Conservation (phyloP, 805 yeast genomes). For the Komagataella pseudopastoris region DNA sequence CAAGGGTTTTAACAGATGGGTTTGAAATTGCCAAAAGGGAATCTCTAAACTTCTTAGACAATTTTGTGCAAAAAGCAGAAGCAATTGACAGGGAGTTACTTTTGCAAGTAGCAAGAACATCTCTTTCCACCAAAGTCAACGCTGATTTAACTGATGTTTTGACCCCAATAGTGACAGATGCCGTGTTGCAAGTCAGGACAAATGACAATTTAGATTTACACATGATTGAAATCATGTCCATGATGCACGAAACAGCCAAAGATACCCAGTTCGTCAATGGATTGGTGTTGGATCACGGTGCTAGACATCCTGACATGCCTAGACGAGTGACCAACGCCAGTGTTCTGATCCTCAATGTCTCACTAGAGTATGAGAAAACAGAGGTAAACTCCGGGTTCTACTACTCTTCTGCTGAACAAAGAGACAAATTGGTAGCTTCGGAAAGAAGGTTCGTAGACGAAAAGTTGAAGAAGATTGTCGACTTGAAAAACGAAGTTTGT, state of each 20-base stretch:
- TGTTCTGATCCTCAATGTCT: conserved; percentile 81
- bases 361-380: conserved; percentile 92
- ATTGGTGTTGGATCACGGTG: conserved; percentile 93
- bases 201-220: conserved; percentile 63
- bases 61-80: conserved; percentile 39
- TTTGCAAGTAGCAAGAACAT: conserved; percentile 83
- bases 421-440: conserved; percentile 85
- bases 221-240: conserved; percentile 96
- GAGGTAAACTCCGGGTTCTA: conserved; percentile 95
- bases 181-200: conserved; percentile 67
- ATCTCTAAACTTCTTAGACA: conserved; percentile 54
- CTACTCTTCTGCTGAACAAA: conserved; percentile 89
- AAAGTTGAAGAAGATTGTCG: conserved; percentile 81
- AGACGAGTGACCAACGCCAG: conserved; percentile 70
- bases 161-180: conserved; percentile 93
- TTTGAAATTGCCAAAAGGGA: conserved; percentile 82
- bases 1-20: conserved; percentile 88
- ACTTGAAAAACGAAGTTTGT: conserved; percentile 85
- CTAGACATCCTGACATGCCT: conserved; percentile 99
- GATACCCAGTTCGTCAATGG: conserved; percentile 81
- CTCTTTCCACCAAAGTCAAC: conserved; percentile 77
- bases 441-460: conserved; percentile 94
- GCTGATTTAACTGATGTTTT: conserved; percentile 65
- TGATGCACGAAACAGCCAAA: conserved; percentile 84
- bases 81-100: conserved; percentile 76